Evolutionary conservation across 371 early-diverging fungal species (phyloP), one percentile per base, ranked within the genome.

Genomic region (Mucor plumbeus): DNA sequence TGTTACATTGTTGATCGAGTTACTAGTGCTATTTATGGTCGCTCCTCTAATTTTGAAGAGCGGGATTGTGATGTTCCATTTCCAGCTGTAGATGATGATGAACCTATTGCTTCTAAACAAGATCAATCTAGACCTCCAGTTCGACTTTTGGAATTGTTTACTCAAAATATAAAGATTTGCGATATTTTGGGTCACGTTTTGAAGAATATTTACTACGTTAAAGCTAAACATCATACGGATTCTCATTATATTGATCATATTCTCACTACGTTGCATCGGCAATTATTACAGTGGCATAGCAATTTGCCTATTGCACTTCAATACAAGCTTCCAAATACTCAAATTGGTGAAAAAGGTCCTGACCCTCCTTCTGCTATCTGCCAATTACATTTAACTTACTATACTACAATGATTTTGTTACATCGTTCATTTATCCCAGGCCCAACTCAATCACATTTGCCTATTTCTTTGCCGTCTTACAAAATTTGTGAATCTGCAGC

Each of bases 401-500:
- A 80, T 48, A 80, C 80, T 4, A 71, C 75, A 10, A 59, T 76
- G 26, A 82, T 80, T 26, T 39, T 80, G n/a, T 67, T 82, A 3
- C 82, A 82, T 54, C 73, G 82, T 31, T 74, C 82, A 10, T 78
- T 80, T 59, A 78, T 78, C 40, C 73, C 80, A 14, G 77, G 72
- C 7, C 72, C 79, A 9, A 64, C 70, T 7, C 70, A 69, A 36
- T 41, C 67, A 5, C 59, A 68, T 4, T 38, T 54, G 9, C 65
- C 71, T 7, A 67, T 67, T 1, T 79, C 83, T 4, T 59, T 79
- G 15, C 82, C 83, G 4, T 77, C 73, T 2, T 80, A 71, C 64
- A 70, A 81, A 14, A 74, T 82, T 5, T 87, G 87, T 48, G 76
- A 76, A 10, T 81, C 78, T 15, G 80, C 83, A 1, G 85, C 87